Percentiles rank a stretch among this genome's conserved stretches.
Evolutionary conservation across 2,329 filamentous ascomycete genomes (phyloP).

Genomic region (Sclerotinia minor): DNA sequence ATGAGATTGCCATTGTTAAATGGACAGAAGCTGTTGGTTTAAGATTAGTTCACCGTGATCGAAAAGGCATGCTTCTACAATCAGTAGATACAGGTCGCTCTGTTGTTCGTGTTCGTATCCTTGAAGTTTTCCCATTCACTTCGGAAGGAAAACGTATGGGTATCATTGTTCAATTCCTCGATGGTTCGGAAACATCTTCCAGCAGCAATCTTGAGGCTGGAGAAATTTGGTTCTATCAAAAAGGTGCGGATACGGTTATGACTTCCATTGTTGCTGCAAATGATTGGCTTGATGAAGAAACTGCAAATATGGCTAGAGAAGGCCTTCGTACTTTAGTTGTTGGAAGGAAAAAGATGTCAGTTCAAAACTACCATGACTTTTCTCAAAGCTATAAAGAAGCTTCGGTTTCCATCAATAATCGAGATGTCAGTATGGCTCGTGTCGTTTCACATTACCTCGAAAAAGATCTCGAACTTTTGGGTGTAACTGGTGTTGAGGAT

Average conservation of each 20-base stretch:
- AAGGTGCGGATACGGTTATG: constrained; percentile 98
- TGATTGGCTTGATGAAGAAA: constrained; percentile 98
- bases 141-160: constrained; percentile 99
- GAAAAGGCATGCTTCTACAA: constrained; percentile 80
- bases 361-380: constrained; percentile 80
- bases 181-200: constrained; percentile 52
- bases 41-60: constrained; percentile 79
- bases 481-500: constrained; percentile 97
- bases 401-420: constrained; percentile 73
- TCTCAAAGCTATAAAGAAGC: constrained; percentile 73
- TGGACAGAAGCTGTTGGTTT: constrained; percentile 95
- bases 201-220: constrained; percentile 55
- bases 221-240: constrained; percentile 98
- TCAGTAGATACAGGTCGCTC: constrained; percentile 70
- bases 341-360: constrained; percentile 82
- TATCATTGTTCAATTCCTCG: constrained; percentile 84
- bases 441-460: constrained; percentile 83
- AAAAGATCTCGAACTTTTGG: constrained; percentile 83
- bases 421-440: constrained; percentile 78
- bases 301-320: constrained; percentile 98
- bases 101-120: constrained; percentile 81
- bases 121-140: constrained; percentile 96
- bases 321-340: constrained; percentile 91
- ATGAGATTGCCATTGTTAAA: constrained; percentile 95
- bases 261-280: constrained; percentile 90